Base-by-base conservation (phyloP, 768 basidiomycete genomes). In the Serendipita sp. region DNA sequence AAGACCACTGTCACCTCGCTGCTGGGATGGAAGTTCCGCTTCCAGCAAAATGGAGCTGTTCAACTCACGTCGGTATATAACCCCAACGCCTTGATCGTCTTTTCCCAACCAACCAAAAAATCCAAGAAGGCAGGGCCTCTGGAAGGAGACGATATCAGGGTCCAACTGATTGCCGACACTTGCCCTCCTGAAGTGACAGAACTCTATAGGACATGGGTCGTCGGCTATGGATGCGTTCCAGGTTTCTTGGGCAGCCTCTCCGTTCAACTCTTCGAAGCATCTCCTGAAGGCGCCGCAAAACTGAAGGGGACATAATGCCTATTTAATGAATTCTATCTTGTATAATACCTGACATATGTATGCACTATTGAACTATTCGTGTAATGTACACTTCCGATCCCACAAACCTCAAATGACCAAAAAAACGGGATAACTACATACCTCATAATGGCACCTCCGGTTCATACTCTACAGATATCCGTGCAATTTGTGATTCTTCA, bases 41-140 rank as follows among this genome's bases (percentile, higher is more conserved):
- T 97, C 72, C 89, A 89, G 71, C 89, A 88, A 15, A 92, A 91
- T 62, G 94, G 93, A 0, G 85, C 91, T 69, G 86, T 97, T 58
- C 81, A 89, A 24, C 84, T 96, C 66, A 94, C 92, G 3, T 88
- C 87, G n/a, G 80, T 90, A 69, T 97, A 87, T 75, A 93, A 96
- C 67, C 82, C 90, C 3, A 81, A 81, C 63, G 88, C 91, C 34
- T 85, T 88, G 56, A 94, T 96, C 71, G 88, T 92, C 35, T 91
- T 99, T 73, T 60, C 56, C 16, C 56, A 60, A 32, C 56, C 56
- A n/a, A 60, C 56, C 7, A 60, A 66, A 67, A 46, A 62, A 56
- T 45, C 45, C 5, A 60, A 60, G 34, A 24, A 35, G 24, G 56
- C n/a, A 10, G 56, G 56, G 28, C 56, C 56, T 16, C 56, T 60